These are phyloP conservation scores for Mesotaenium endlicherianum DNA, from an alignment of 139 green algal species.

Conservation along the genomic window DNA sequence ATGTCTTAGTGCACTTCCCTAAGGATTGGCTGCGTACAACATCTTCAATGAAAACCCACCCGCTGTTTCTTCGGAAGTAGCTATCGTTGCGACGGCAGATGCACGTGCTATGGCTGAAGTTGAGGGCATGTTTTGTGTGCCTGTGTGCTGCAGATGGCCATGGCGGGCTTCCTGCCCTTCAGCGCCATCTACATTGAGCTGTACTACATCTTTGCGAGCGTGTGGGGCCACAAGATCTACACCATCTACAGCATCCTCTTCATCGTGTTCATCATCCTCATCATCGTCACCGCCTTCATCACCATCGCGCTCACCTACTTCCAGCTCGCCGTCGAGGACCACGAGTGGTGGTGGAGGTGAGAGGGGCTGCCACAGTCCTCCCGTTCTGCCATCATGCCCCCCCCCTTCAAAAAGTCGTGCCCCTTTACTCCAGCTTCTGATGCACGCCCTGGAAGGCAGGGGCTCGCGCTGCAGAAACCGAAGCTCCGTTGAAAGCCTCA, in stretches of 20 bases:
- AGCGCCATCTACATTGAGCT: conserved; percentile 73
- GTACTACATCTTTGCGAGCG: conserved; percentile 75
- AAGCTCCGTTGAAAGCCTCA: too few species aligned
- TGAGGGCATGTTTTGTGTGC: neutral
- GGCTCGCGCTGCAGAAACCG: too few species aligned
- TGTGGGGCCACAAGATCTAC: conserved; percentile 95
- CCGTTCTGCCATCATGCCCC: neutral
- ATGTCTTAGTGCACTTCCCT: too few species aligned
- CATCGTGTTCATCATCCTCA: conserved; percentile 68
- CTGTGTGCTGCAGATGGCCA: conserved; percentile 56
- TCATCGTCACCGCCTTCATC: conserved; percentile 64
- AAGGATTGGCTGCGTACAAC: too few species aligned
- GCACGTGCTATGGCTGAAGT: too few species aligned
- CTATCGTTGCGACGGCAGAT: too few species aligned
- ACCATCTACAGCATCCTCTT: conserved; percentile 67
- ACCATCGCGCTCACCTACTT: conserved; percentile 66
- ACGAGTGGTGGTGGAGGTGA: conserved; percentile 62
- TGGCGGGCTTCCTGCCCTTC: conserved; percentile 73
- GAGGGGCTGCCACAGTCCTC: neutral
- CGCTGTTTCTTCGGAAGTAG: too few species aligned
- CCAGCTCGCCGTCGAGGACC: conserved; percentile 62
- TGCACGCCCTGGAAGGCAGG: too few species aligned
- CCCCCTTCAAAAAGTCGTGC: too few species aligned
- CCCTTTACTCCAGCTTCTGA: too few species aligned
- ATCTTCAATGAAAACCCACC: too few species aligned